Evolutionary conservation across 176 grass and related monocot species (phyloP).

Genomic region (Canna indica): DNA sequence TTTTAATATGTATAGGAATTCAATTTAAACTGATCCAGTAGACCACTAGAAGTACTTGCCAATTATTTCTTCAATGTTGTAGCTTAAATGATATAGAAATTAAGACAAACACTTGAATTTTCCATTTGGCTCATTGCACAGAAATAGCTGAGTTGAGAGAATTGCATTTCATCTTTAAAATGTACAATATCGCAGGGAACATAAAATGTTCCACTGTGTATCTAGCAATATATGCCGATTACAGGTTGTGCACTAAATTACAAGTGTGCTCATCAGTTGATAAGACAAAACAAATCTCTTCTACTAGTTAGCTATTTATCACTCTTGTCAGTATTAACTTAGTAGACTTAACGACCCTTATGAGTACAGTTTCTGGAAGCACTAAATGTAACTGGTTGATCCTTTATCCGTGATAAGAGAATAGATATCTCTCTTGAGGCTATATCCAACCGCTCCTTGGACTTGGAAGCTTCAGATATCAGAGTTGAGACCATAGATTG

Average conservation of each 20-base stretch:
- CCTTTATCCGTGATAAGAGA: slow-evolving; percentile 42
- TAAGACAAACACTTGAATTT: neutral
- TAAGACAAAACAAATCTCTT: neutral
- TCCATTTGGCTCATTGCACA: neutral
- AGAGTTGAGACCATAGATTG: slow-evolving; percentile 40
- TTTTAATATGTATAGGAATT: too few species aligned
- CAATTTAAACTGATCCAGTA: too few species aligned
- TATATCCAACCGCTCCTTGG: slow-evolving; percentile 50
- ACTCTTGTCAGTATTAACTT: neutral
- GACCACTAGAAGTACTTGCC: too few species aligned
- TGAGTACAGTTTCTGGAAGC: neutral
- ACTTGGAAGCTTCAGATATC: slow-evolving; percentile 48
- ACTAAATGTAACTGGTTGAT: slow-evolving; percentile 14
- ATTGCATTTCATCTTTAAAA: neutral
- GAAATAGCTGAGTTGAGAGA: neutral
- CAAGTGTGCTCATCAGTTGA: neutral
- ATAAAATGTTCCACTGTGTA: neutral
- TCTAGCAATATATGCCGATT: neutral
- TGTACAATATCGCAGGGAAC: neutral
- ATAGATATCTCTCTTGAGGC: slow-evolving; percentile 33
- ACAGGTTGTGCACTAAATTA: neutral
- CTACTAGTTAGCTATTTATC: neutral
- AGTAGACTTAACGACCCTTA: neutral
- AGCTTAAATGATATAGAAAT: too few species aligned
- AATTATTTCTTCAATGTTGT: too few species aligned